Conservation (phyloP, 495 filamentous ascomycete species). For the Penicillium odoratum region DNA sequence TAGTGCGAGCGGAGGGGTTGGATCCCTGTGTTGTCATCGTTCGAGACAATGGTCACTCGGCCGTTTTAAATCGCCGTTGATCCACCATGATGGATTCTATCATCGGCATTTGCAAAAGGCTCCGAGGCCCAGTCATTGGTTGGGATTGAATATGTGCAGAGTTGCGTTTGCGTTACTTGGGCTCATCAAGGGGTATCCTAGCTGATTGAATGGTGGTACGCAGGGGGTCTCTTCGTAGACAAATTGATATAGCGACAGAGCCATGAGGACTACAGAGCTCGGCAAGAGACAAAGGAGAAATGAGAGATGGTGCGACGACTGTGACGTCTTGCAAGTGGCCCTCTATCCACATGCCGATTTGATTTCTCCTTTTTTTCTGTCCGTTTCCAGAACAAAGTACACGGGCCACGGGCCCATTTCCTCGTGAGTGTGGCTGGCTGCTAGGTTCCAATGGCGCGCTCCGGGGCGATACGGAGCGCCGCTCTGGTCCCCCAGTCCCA, state of each 20-base stretch:
- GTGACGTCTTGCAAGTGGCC: slow-evolving; percentile 11
- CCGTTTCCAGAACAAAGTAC: slow-evolving; percentile 2
- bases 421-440: slow-evolving; percentile 1
- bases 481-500: slow-evolving; percentile 1
- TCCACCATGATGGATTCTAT: background rate
- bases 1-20: background rate
- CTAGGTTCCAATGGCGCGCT: slow-evolving; percentile 1
- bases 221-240: background rate
- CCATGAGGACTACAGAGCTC: slow-evolving; percentile 3
- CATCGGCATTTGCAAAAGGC: slow-evolving; percentile 1
- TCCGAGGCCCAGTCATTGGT: background rate
- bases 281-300: slow-evolving; percentile 6
- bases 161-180: slow-evolving; percentile 6
- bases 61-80: background rate
- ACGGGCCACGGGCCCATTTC: slow-evolving; percentile 15
- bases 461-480: slow-evolving; percentile 1
- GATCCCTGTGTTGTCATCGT: background rate
- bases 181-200: slow-evolving; percentile 4
- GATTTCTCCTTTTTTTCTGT: background rate
- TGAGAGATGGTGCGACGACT: slow-evolving; percentile 26
- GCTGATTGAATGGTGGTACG: background rate
- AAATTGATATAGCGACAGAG: background rate
- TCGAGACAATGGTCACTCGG: slow-evolving; percentile 2
- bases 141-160: background rate
- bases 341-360: slow-evolving; percentile 16